Evolutionary conservation across 1,139 yeast species (phyloP).

Genomic region (Pneumocystis sp.): DNA sequence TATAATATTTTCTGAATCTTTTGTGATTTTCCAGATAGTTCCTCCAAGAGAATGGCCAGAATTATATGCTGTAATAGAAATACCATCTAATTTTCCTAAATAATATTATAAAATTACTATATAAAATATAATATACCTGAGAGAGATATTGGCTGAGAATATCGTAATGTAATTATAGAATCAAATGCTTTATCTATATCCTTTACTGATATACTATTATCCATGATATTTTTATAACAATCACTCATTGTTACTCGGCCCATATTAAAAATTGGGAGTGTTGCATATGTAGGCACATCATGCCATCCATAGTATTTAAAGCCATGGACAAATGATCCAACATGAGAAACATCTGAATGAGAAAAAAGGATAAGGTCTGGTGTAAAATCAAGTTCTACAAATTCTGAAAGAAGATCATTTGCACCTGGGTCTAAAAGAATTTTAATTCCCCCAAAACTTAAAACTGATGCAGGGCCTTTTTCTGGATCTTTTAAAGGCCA

Average conservation of each 20-base stretch:
- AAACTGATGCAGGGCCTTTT: slow-evolving; percentile 4
- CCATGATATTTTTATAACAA: slow-evolving; percentile 55
- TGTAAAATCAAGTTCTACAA: background rate
- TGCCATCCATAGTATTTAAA: slow-evolving; percentile 47
- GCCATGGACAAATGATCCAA: slow-evolving; percentile 67
- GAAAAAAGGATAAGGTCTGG: slow-evolving; percentile 59
- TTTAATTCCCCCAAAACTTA: slow-evolving; percentile 8
- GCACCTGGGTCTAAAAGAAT: slow-evolving; percentile 12
- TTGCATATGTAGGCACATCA: slow-evolving; percentile 64
- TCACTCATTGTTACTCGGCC: slow-evolving; percentile 81
- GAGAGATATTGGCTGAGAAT: slow-evolving; percentile 52
- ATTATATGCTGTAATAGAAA: slow-evolving; percentile 61
- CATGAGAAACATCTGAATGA: slow-evolving; percentile 66
- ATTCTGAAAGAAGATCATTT: slow-evolving; percentile 7
- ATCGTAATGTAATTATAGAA: slow-evolving; percentile 51
- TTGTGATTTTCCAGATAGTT: slow-evolving; percentile 63
- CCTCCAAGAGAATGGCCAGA: slow-evolving; percentile 95
- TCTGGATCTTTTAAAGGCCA: background rate
- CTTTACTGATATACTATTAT: slow-evolving; percentile 36
- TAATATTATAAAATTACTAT: background rate
- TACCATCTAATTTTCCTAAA: slow-evolving; percentile 23
- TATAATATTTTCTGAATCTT: slow-evolving; percentile 60
- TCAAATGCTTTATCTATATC: slow-evolving; percentile 76
- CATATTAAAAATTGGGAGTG: slow-evolving; percentile 72
- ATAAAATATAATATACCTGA: slow-evolving; percentile 6